Base-by-base conservation (phyloP, 306 rosid species). In the Albizia julibrissin region DNA sequence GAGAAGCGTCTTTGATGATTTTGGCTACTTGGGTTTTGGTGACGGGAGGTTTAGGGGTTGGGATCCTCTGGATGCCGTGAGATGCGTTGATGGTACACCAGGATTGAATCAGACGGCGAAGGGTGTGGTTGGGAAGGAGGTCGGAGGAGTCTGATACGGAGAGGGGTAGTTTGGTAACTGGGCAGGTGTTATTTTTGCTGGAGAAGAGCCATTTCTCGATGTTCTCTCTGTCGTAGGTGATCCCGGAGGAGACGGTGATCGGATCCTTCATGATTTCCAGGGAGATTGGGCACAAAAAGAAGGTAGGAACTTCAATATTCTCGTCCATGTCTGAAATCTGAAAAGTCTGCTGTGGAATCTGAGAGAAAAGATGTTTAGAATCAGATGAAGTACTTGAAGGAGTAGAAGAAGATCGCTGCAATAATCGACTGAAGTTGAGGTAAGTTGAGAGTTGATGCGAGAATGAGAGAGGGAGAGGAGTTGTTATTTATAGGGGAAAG, bases 1-100 rank as follows among this genome's bases (percentile, higher is more conserved):
- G 76, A n/a, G 87, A 77, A 80, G 97, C 88, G 4, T 89, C 88
- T n/a, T 78, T 85, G 73, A 95, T 40, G 37, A 94, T 89, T 69
- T 89, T 93, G 0, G 82, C 29, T 14, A 95, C 87, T 62, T 93
- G 91, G 52, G 56, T 44, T 54, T 84, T 91, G 92, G 40, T 85
- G 71, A 84, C 29, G 0, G 95, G 97, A 2, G 98, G 98, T 62
- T 91, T 95, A 0, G 99, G 99, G 9, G 99, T 93, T 14, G 99
- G 99, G 47, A 95, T 91, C 66, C 98, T 84, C 31, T 95, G 86
- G 74, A 95, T 67, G 64, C 97, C 98, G 29, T 86, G 79, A 0
- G 98, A 90, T 18, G 98, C 95, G 77, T 95, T 91, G 72, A 93
- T 70, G 47, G 93, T 93, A 77, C 99, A 95, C 99, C 99, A 95